Base-by-base conservation (phyloP, 2,329 filamentous ascomycete genomes). In the Cercospora sojina region DNA sequence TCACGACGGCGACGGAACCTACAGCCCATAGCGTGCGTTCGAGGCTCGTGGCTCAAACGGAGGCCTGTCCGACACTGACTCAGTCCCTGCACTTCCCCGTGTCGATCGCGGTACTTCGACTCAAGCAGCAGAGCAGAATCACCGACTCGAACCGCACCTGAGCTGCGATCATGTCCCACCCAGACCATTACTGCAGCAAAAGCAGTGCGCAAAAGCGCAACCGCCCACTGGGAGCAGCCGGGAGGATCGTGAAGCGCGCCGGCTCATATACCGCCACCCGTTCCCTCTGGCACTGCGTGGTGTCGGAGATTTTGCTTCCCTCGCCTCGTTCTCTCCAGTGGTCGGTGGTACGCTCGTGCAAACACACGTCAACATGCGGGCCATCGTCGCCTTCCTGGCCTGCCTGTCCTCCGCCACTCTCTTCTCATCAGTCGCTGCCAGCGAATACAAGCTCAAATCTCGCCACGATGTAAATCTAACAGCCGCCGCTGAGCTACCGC, bases 391-490 rank as follows among this genome's bases (percentile, higher is more conserved):
- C 18, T 23, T 58, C 5, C 29, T 58, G 7, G 18, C 18, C 31
- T 59, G 35, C 31, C 29, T 38, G 20, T 25, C 18, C 56, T 38
- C 4, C 12, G 7, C 29, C n/a, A 23, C 6, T 20, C 31, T 59
- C 32, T 16, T 41, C n/a, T 59, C 18, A 3, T 35, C 56, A 16
- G 35, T 38, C 23, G 31, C 56, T 16, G 23, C 56, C 23, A 38
- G 56, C 31, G 18, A 13, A 3, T 10, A 18, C 23, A 23, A 1
- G 12, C 32, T 59, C 8, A 38, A 41, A 4, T 16, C 56, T 20
- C 56, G 56, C 56, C 16, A 59, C 32, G 35, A 41, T 41, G 29
- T 58, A 20, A 47, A 63, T 16, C 41, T 63, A 13, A 63, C 61
- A 20, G 43, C 43, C 10, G 51, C 32, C 49, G 27, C 25, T 18